Evolutionary conservation across 2,329 filamentous ascomycete genomes (phyloP).

Genomic region (Hymenoscyphus infarciens): DNA sequence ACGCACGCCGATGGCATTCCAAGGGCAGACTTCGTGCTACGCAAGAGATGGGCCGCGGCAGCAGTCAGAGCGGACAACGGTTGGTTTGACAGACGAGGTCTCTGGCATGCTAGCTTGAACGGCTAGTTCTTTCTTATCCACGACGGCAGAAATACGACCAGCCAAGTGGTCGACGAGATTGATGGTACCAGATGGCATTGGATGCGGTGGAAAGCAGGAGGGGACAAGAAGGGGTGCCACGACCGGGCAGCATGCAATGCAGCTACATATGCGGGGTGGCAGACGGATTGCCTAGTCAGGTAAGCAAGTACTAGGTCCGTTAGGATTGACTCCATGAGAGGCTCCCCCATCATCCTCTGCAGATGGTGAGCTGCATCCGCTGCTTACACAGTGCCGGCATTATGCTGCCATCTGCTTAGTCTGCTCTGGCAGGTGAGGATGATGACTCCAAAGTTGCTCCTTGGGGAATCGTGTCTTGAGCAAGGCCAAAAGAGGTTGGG

Average conservation of each 20-base stretch:
- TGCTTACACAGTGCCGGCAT: neutral
- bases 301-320: neutral
- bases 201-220: neutral
- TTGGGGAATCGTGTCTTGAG: neutral
- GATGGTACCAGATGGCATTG: neutral
- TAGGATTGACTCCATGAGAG: neutral
- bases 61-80: neutral
- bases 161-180: neutral
- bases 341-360: neutral
- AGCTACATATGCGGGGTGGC: slow-evolving; percentile 1
- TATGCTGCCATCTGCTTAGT: neutral
- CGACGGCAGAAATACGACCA: neutral
- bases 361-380: neutral
- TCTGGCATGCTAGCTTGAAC: neutral
- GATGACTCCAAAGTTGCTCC: neutral
- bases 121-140: neutral
- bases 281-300: neutral
- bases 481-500: neutral
- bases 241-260: neutral
- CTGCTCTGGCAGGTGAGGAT: neutral
- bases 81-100: slow-evolving; percentile 8
- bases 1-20: neutral
- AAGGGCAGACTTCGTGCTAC: neutral
- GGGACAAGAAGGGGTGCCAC: neutral
- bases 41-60: neutral